Conservation (phyloP, 2,329 filamentous ascomycete species). For the Grosmannia clavigera region DNA sequence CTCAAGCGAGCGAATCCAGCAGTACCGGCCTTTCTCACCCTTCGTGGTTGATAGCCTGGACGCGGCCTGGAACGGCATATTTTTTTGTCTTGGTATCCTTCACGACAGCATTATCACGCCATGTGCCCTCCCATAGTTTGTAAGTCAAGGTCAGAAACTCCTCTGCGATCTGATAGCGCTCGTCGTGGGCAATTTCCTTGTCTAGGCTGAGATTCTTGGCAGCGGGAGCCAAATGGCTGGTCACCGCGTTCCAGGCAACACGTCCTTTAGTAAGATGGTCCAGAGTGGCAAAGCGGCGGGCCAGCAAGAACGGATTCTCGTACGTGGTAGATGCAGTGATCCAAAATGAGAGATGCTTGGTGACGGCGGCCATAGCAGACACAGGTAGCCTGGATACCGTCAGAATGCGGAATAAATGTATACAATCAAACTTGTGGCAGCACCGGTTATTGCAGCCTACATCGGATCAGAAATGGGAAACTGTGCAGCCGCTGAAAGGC, state of each 20-base stretch:
- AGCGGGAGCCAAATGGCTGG: slow-evolving; percentile 7
- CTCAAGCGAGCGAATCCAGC: neutral
- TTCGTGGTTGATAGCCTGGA: neutral
- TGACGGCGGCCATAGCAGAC: slow-evolving; percentile 11
- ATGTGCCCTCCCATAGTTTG: slow-evolving; percentile 9
- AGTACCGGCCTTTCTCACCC: neutral
- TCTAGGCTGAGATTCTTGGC: slow-evolving; percentile 10
- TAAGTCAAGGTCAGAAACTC: slow-evolving; percentile 14
- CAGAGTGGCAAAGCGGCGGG: slow-evolving; percentile 7
- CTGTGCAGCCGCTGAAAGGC: neutral
- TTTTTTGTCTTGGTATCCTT: slow-evolving; percentile 5
- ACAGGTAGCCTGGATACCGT: neutral
- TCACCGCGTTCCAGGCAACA: slow-evolving; percentile 15
- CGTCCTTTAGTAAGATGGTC: slow-evolving; percentile 12
- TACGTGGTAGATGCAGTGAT: slow-evolving; percentile 10
- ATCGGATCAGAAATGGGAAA: slow-evolving; percentile 1
- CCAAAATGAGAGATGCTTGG: slow-evolving; percentile 10
- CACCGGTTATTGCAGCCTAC: neutral
- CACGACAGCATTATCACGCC: slow-evolving; percentile 7
- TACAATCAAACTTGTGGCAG: no score
- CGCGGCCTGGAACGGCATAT: slow-evolving; percentile 5
- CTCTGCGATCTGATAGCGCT: slow-evolving; percentile 14
- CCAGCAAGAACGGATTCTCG: slow-evolving; percentile 9
- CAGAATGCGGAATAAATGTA: no score
- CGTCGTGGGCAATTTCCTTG: slow-evolving; percentile 11